Base-by-base conservation (phyloP, 495 filamentous ascomycete genomes). In the Neurospora africana region DNA sequence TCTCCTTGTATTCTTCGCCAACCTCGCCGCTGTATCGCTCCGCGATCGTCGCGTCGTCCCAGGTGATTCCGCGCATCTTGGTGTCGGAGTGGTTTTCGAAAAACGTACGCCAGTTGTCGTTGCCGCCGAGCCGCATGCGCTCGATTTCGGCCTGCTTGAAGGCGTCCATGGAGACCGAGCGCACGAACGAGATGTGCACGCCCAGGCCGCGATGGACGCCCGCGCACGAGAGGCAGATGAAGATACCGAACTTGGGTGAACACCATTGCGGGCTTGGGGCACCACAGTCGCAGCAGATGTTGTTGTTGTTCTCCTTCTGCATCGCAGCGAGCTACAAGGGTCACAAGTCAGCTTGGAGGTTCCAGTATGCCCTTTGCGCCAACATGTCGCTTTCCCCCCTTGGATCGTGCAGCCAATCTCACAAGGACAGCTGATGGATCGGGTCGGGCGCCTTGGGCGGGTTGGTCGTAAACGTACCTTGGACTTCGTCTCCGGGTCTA, bases 121-220 rank as follows among this genome's bases (percentile, higher is more conserved):
- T 98, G 65, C 94, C 94, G 27, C 94, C 94, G 15, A 89, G 81
- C 35, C 92, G 86, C 94, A 98, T 97, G 75, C 93, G 90, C 80
- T 89, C 87, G 73, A 97, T 92, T 79, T 97, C 94, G 71, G 84
- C 84, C 74, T 87, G 87, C 80, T 99, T 99, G 84, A 99, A 98
- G 72, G 92, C 91, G 85, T 99, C 95, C 95, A 99, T 99, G 67
- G 92, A 96, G 74, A 98, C 93, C 72, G 89, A 92, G 74, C 95
- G 91, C 70, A 99, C 93, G 83, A 99, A 99, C 78, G 93, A 97
- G 78, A 99, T 97, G 84, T 99, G 95, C 36, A 99, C 95, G 69
- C 95, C 95, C 19, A 99, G 88, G 4, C 93, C 92, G 75, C 95
- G 92, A 84, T 99, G 95, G 36, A 93, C 92, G 74, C 95, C 95